Base-by-base conservation (phyloP, 1,139 yeast species). In the Blastobotrys persicus region DNA sequence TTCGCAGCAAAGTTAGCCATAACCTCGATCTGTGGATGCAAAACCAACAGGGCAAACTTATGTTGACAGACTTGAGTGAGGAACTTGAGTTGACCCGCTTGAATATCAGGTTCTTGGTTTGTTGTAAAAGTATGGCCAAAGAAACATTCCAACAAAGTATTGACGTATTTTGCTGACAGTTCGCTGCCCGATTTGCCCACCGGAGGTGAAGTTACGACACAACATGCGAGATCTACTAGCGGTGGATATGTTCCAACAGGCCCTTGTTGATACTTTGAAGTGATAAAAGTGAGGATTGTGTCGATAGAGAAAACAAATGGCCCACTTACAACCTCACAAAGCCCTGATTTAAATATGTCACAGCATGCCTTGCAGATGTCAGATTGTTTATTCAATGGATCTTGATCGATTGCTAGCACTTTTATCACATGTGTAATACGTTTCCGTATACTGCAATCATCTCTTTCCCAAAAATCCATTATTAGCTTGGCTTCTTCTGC, bases 301-400 rank as follows among this genome's bases (percentile, higher is more conserved):
- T 68, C 67, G 2, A 71, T 55, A 0, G 70, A 68, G 55, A 84
- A 77, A 17, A 71, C 85, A 12, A 78, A 79, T 13, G 72, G 86
- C 37, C 92, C 94, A 35, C 78, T 83, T 50, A 77, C 76, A 35
- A 73, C 83, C 51, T 85, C 88, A 57, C 96, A 84, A 66, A 88
- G 87, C 59, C 81, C 84, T 59, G 72, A 62, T 58, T 79, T 82
- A 53, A 85, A 71, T 1, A 85, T 75, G 14, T 70, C 70, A 51
- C 85, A 78, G 40, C 85, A 74, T 47, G 75, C 76, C 57, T 83
- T 88, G 4, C 80, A 73, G 0, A 83, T 67, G 3, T 71, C 66
- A 0, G 77, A 59, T 40, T 73, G 73, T 16, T 66, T 60, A 1
- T 65, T 59, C 17, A 77, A 63, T 0, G 68, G 65, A 1, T 58